Base-by-base conservation (phyloP, 2,329 filamentous ascomycete species). In the Gliomastix tumulicola region DNA sequence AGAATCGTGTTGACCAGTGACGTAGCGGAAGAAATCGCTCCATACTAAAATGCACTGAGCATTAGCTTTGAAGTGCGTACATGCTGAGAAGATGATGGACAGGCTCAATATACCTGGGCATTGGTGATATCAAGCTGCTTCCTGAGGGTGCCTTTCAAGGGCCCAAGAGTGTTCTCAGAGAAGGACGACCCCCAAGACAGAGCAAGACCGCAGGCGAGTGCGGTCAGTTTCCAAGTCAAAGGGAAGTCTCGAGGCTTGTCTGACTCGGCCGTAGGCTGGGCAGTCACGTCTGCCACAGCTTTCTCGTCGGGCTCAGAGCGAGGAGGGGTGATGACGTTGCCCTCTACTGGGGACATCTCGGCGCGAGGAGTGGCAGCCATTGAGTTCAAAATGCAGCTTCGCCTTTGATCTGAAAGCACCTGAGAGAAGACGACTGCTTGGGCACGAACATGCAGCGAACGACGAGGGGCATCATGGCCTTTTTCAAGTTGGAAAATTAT, bases 131-230 rank as follows among this genome's bases (percentile, higher is more conserved):
- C 33, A 2, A 52, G 40, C 33, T 52, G 35, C 21, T 42, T 42
- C n/a, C 16, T 42, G 5, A 42, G 32, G n/a, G 49, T 50, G 15
- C 30, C 39, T 41, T 52, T 50, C 10, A 52, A 41, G 2, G 49
- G 49, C 0, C 49, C 49, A 0, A 52, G 41, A 1, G 46, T 50
- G 12, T 48, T 51, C 32, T 50, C 49, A 0, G 47, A 49, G 22
- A 51, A 50, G 1, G 47, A 51, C 7, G 49, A 51, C 18, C 47
- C 49, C 42, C 44, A 49, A 13, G 49, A 51, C 16, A 51, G 42
- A 9, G 38, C 37, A 13, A 51, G 31, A 27, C 47, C 47, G 22
- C 46, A 46, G 16, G 34, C 19, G 11, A 51, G 45, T 11, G 48
- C 49, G 2, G 35, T 45, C 6, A 46, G 22, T 25, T 49, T 50